Evolutionary conservation across 2,329 filamentous ascomycete species (phyloP), one percentile per base, ranked within the genome.

Genomic region (Hansfordia pulvinata): DNA sequence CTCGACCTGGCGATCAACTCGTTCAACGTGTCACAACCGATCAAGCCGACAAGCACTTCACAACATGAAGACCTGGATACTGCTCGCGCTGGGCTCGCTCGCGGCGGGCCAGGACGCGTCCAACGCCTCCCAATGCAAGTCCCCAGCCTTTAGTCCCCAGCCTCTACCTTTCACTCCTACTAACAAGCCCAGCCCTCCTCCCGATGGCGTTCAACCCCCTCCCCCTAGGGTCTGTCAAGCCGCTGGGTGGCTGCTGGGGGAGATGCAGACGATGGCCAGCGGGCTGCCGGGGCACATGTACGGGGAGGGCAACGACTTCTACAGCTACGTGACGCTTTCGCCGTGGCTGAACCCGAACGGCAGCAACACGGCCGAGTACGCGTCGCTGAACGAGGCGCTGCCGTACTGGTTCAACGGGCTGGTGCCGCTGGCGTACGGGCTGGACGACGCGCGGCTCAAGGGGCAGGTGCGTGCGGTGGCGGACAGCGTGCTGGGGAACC

Each of bases 351-450:
- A 26, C 8, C 18, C 27, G 3, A 36, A 58, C 1, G 64, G 64
- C 2, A 58, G 61, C 3, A n/a, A n/a, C n/a, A n/a, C 38, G 49
- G 11, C 44, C 8, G 66, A 72, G 35, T 73, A 73, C 42, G 66
- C 58, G 30, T 49, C 46, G n/a, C 43, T 73, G 6, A 60, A 69
- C 35, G 69, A 73, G 47, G 64, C 56, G 1, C 52, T 64, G 12
- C 64, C 69, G 0, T 74, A 73, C 42, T 74, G 68, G 64, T 64
- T 70, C 43, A 73, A 73, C 37, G 62, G 60, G 3, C 47, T 72
- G 2, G 66, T 73, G 1, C 66, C 67, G 2, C 46, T 73, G 26
- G 65, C 69, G 1, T 73, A 63, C 35, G 43, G 47, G 0, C 42
- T 66, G 2, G 49, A 63, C 19, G 56, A 70, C 39, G 40, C 42